Evolutionary conservation across 1,284 basidiomycete species (phyloP).

Genomic region (Malassezia yamatoensis): DNA sequence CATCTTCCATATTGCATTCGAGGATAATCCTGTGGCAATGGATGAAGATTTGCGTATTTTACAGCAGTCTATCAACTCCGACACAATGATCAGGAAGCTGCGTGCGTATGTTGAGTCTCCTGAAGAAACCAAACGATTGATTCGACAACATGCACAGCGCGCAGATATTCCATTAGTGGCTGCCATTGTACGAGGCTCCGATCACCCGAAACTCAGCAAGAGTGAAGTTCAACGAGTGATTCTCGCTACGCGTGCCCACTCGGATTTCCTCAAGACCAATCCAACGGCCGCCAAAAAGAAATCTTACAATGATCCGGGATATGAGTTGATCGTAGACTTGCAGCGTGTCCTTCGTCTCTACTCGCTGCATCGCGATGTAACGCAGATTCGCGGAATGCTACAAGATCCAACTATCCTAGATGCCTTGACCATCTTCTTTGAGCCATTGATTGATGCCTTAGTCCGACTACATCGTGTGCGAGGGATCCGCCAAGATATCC

Average conservation of each 20-base stretch:
- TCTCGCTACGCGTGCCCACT: slow-evolving; percentile 31
- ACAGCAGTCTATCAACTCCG: slow-evolving; percentile 27
- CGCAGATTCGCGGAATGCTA: slow-evolving; percentile 39
- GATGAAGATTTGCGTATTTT: slow-evolving; percentile 34
- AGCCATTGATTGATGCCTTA: slow-evolving; percentile 35
- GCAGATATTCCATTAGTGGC: slow-evolving; percentile 42
- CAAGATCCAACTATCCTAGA: slow-evolving; percentile 32
- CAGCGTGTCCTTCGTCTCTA: slow-evolving; percentile 36
- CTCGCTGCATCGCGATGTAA: slow-evolving; percentile 37
- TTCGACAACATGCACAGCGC: slow-evolving; percentile 34
- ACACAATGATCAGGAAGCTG: slow-evolving; percentile 40
- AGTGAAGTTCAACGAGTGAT: slow-evolving; percentile 39
- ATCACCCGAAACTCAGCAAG: slow-evolving; percentile 40
- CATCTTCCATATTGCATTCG: slow-evolving; percentile 33
- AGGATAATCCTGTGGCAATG: slow-evolving; percentile 37
- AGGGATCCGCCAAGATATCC: slow-evolving; percentile 24
- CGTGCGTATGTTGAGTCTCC: slow-evolving; percentile 34
- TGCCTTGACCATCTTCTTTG: slow-evolving; percentile 27
- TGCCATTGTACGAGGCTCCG: slow-evolving; percentile 40
- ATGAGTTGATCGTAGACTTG: slow-evolving; percentile 31
- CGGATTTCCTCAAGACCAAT: slow-evolving; percentile 29
- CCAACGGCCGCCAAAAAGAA: slow-evolving; percentile 30
- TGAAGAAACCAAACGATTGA: slow-evolving; percentile 39
- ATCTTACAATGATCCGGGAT: slow-evolving; percentile 32
- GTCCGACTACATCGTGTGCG: slow-evolving; percentile 32